Conservation (phyloP, 768 basidiomycete genomes). For the Chiua virens region DNA sequence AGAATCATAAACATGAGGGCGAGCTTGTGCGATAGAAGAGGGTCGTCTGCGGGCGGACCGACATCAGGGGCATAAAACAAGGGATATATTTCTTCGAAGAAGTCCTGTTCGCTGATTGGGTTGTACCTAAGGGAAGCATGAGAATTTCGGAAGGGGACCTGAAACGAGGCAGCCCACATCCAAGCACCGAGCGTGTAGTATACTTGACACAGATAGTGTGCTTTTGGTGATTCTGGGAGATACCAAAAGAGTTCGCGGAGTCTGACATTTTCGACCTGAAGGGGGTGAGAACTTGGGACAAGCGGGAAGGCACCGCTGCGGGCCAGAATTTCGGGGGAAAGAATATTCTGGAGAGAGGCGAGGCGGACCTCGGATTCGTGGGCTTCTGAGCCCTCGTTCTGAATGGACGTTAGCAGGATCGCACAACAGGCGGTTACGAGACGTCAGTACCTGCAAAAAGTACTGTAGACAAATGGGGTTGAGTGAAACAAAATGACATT, state of each 20-base stretch:
- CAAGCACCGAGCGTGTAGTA: slow-evolving; percentile 68
- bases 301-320: slow-evolving; percentile 70
- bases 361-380: slow-evolving; percentile 48
- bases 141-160: slow-evolving; percentile 1
- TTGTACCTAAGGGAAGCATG: slow-evolving; percentile 51
- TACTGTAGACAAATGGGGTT: slow-evolving; percentile 43
- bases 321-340: slow-evolving; percentile 62
- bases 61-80: slow-evolving; percentile 54
- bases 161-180: slow-evolving; percentile 50
- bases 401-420: slow-evolving; percentile 12
- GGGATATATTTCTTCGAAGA: slow-evolving; percentile 58
- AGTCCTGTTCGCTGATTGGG: slow-evolving; percentile 58
- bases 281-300: slow-evolving; percentile 38
- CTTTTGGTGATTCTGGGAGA: slow-evolving; percentile 60
- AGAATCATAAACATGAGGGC: slow-evolving; percentile 66
- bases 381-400: slow-evolving; percentile 64
- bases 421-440: not conserved
- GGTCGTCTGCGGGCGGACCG: slow-evolving; percentile 48
- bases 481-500: not conserved
- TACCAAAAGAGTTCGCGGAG: slow-evolving; percentile 66
- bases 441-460: slow-evolving; percentile 60
- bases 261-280: slow-evolving; percentile 44
- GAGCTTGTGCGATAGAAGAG: slow-evolving; percentile 57
- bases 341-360: slow-evolving; percentile 49
- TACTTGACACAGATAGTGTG: slow-evolving; percentile 57